phyloP scores from a whole-genome alignment of 2,329 filamentous ascomycete species.

The Aspergillus texensis region DNA sequence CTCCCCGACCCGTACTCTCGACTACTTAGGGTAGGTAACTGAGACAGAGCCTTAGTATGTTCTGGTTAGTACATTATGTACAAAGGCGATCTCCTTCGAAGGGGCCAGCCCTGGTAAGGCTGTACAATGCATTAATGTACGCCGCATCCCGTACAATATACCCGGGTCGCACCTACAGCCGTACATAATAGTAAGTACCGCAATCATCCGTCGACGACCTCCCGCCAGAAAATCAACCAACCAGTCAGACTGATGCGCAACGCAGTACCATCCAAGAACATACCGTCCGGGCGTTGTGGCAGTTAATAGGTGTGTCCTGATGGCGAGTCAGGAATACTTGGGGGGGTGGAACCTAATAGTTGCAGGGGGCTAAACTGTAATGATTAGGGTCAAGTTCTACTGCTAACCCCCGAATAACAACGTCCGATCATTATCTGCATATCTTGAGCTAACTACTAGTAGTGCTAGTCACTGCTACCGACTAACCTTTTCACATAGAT shows the following conservation, averaged over 20 bases:
- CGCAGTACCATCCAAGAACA: neutral
- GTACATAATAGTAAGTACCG: neutral
- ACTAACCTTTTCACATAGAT: neutral
- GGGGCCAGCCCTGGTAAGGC: conserved; percentile 23
- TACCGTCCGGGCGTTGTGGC: neutral
- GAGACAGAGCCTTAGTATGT: neutral
- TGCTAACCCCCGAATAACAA: conserved; percentile 10
- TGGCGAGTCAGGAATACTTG: conserved; percentile 6
- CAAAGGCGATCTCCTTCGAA: neutral
- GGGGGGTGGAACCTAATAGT: neutral
- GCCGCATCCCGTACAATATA: conserved; percentile 10
- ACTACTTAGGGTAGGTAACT: conserved; percentile 2
- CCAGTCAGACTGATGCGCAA: neutral
- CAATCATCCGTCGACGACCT: neutral
- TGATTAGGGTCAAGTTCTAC: conserved; percentile 9
- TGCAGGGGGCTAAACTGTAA: conserved; percentile 8
- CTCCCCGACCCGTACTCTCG: conserved; percentile 9
- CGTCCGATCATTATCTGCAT: conserved; percentile 19
- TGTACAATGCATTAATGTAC: conserved; percentile 17
- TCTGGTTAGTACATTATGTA: neutral
- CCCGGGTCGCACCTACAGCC: conserved; percentile 1
- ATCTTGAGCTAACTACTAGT: neutral
- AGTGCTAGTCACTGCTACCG: neutral
- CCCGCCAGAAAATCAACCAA: neutral
- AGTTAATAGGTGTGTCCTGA: neutral